Evolutionary conservation across 2,329 filamentous ascomycete genomes (phyloP).

Genomic region (Neofusicoccum kwambonambiense): DNA sequence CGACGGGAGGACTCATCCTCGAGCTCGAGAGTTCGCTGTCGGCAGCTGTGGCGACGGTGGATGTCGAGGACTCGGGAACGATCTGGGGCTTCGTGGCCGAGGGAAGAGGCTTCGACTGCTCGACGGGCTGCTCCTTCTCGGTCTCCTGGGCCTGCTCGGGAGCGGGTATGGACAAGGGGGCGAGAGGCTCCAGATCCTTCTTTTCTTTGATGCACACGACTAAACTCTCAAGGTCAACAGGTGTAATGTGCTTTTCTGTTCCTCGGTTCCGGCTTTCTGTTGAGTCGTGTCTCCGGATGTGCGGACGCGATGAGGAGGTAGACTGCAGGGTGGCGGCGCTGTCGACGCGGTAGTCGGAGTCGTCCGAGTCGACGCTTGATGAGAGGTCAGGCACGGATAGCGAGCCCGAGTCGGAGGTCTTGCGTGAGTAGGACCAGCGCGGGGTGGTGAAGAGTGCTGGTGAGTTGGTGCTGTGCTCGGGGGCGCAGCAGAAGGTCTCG

Average conservation of each 20-base stretch:
- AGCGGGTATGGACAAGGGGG: constrained; percentile 43
- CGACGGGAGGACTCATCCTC: constrained; percentile 38
- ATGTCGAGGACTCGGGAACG: constrained; percentile 60
- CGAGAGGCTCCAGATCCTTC: constrained; percentile 62
- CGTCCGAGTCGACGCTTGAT: constrained; percentile 45
- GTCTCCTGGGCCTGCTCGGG: constrained; percentile 23
- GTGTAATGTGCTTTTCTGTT: constrained; percentile 85
- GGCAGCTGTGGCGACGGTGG: constrained; percentile 52
- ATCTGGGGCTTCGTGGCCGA: constrained; percentile 36
- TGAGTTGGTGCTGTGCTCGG: constrained; percentile 45
- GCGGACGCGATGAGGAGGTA: constrained; percentile 59
- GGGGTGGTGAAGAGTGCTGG: constrained; percentile 18
- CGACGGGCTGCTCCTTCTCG: constrained; percentile 45
- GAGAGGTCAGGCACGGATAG: constrained; percentile 45
- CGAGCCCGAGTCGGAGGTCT: constrained; percentile 20
- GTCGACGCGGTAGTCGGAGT: constrained; percentile 37
- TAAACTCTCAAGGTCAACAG: constrained; percentile 89
- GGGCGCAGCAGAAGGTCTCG: constrained; percentile 85
- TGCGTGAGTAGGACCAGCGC: constrained; percentile 34
- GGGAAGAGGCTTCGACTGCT: constrained; percentile 36
- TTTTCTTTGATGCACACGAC: constrained; percentile 88
- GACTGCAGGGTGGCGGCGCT: constrained; percentile 49
- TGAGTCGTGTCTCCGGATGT: constrained; percentile 70
- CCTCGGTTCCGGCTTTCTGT: constrained; percentile 68
- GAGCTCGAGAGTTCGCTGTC: constrained; percentile 38